phyloP scores from a whole-genome alignment of 371 early-diverging fungal genomes.

The Homolaphlyctis polyrhiza region DNA sequence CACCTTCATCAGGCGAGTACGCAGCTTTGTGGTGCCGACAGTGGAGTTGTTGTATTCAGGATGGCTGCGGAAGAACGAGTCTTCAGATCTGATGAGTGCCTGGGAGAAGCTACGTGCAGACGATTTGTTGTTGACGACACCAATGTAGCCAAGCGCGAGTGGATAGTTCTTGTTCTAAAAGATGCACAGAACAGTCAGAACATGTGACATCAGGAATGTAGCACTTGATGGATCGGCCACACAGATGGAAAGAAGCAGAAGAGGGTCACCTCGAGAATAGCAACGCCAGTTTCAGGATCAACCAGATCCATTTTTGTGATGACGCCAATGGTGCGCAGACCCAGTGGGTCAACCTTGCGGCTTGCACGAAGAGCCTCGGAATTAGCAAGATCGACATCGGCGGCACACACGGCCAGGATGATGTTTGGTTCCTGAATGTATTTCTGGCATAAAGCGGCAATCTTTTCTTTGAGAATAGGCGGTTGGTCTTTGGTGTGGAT shows the following conservation, averaged over 20 bases:
- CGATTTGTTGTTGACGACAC: conserved; percentile 72
- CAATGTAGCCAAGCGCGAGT: conserved; percentile 94
- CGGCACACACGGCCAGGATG: conserved; percentile 96
- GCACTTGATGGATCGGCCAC: background rate
- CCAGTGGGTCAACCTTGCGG: conserved; percentile 90
- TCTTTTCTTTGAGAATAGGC: conserved; percentile 81
- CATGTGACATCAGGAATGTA: conserved; percentile 7
- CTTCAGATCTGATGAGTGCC: conserved; percentile 67
- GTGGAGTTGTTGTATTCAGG: conserved; percentile 36
- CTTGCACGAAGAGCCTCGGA: conserved; percentile 92
- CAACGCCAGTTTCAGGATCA: conserved; percentile 75
- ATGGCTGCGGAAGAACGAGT: conserved; percentile 51
- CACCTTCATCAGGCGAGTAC: conserved; percentile 77
- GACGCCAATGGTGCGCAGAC: conserved; percentile 95
- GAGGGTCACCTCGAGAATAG: conserved; percentile 52
- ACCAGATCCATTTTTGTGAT: conserved; percentile 99
- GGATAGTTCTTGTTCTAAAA: conserved; percentile 80
- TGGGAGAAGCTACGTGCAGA: conserved; percentile 17
- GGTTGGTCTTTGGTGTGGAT: conserved; percentile 95
- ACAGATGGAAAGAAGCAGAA: background rate
- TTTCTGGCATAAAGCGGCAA: conserved; percentile 88
- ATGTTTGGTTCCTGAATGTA: conserved; percentile 93
- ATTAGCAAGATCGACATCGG: conserved; percentile 98
- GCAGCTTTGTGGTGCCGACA: conserved; percentile 79
- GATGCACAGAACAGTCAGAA: background rate